phyloP scores from a whole-genome alignment of 2,329 filamentous ascomycete genomes.

The Coleophoma cylindrospora region DNA sequence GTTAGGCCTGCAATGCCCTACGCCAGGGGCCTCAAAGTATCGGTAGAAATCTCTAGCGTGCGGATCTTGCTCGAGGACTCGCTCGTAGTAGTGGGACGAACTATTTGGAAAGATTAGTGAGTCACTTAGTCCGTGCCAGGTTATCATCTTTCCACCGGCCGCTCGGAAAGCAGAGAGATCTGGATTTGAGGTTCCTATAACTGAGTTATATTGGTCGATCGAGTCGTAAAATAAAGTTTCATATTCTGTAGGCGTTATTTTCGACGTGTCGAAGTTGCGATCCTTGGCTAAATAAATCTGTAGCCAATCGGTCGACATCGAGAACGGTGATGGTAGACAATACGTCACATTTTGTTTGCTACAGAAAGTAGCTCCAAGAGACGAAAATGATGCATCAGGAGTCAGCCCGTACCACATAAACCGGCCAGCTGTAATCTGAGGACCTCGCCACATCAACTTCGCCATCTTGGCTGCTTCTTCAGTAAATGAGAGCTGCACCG shows the following conservation, averaged over 20 bases:
- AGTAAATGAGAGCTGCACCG: not conserved
- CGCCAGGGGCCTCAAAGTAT: slow-evolving; percentile 1
- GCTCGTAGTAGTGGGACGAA: slow-evolving; percentile 30
- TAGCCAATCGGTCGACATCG: slow-evolving; percentile 28
- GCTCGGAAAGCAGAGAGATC: slow-evolving; percentile 1
- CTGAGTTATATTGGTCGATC: slow-evolving; percentile 21
- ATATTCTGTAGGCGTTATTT: slow-evolving; percentile 24
- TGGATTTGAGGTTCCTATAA: slow-evolving; percentile 2
- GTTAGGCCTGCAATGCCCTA: not conserved
- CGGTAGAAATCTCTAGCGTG: slow-evolving; percentile 2
- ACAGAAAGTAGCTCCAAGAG: not conserved
- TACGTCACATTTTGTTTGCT: not conserved
- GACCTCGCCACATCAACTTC: slow-evolving; percentile 4
- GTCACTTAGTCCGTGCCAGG: slow-evolving; percentile 3
- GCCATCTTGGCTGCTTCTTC: slow-evolving; percentile 1
- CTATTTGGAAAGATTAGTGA: slow-evolving; percentile 31
- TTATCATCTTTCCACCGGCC: slow-evolving; percentile 4
- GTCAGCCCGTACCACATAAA: slow-evolving; percentile 9
- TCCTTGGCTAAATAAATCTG: slow-evolving; percentile 26
- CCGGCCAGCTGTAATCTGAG: not conserved
- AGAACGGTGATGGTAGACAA: slow-evolving; percentile 22
- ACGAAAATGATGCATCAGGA: not conserved
- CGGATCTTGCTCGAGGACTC: slow-evolving; percentile 14
- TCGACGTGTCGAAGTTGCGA: slow-evolving; percentile 22
- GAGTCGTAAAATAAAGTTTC: slow-evolving; percentile 20